Percentiles rank a stretch among this genome's conserved stretches.
Evolutionary conservation across 1,284 basidiomycete genomes (phyloP).

Genomic region (Sporisorium graminicola): DNA sequence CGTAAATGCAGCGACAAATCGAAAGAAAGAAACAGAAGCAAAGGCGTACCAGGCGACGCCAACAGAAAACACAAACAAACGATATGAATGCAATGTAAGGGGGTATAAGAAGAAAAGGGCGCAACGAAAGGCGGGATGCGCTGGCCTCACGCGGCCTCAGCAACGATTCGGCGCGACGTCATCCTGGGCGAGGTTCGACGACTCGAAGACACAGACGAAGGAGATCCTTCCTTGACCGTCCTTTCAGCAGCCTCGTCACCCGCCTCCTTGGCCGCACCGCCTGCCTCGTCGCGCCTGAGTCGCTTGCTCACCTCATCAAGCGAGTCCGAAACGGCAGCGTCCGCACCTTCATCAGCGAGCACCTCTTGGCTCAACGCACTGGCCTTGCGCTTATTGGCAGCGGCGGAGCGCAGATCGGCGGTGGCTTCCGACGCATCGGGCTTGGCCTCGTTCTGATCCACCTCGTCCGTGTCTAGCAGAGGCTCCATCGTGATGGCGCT

Average conservation of each 20-base stretch:
- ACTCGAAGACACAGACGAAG: conserved; percentile 41
- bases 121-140: too few species aligned
- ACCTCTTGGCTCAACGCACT: conserved; percentile 50
- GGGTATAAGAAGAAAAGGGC: conserved; percentile 5
- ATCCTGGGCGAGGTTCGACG: conserved; percentile 50
- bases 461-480: conserved; percentile 41
- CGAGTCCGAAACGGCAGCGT: not conserved
- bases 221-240: conserved; percentile 26
- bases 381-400: conserved; percentile 44
- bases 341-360: conserved; percentile 14
- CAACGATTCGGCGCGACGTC: conserved; percentile 29
- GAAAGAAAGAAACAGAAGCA: not conserved
- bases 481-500: conserved; percentile 53
- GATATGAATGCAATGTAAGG: conserved; percentile 1
- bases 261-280: not conserved
- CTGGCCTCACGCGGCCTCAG: conserved; percentile 15
- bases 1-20: not conserved
- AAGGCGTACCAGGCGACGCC: conserved; percentile 1
- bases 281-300: conserved; percentile 18
- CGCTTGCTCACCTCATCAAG: conserved; percentile 38
- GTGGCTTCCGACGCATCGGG: conserved; percentile 1
- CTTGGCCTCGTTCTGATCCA: conserved; percentile 11
- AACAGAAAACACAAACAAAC: not conserved
- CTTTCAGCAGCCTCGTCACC: conserved; percentile 10
- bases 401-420: conserved; percentile 1